phyloP scores from a whole-genome alignment of 345 rosid genomes.

The Brassica cretica region DNA sequence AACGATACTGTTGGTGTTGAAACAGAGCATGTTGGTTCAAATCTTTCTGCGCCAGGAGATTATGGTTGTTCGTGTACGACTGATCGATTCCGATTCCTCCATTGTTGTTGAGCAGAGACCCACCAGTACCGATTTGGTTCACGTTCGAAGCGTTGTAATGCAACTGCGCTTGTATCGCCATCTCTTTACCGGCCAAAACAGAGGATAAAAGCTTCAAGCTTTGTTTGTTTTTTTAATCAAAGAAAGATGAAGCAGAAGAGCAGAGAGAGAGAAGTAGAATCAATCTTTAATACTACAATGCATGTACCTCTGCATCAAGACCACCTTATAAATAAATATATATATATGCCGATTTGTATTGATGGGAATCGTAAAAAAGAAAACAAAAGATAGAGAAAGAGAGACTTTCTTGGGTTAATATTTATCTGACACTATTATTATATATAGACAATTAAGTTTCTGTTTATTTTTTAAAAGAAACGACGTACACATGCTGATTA shows the following conservation, averaged over 20 bases:
- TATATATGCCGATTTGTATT: slow-evolving; percentile 28
- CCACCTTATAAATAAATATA: slow-evolving; percentile 11
- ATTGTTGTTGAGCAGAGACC: slow-evolving; percentile 46
- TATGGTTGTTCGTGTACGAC: slow-evolving; percentile 2
- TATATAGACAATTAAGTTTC: slow-evolving; percentile 10
- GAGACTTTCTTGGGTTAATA: slow-evolving; percentile 36
- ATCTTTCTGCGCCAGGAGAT: slow-evolving; percentile 38
- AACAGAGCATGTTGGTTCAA: slow-evolving; percentile 42
- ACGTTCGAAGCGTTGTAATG: slow-evolving; percentile 36
- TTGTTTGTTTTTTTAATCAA: not conserved
- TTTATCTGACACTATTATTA: slow-evolving; percentile 22
- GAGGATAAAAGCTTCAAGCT: slow-evolving; percentile 13
- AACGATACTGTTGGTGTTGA: slow-evolving; percentile 18
- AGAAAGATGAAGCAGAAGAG: not conserved
- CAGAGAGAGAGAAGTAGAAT: slow-evolving; percentile 7
- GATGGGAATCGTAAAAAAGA: slow-evolving; percentile 26
- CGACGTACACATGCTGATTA: slow-evolving; percentile 89
- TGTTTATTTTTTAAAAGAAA: slow-evolving; percentile 34
- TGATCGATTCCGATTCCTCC: slow-evolving; percentile 42
- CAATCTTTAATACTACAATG: slow-evolving; percentile 30
- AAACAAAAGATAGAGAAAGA: slow-evolving; percentile 29
- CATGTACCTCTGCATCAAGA: slow-evolving; percentile 31
- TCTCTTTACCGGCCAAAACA: slow-evolving; percentile 22
- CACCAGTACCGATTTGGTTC: slow-evolving; percentile 40
- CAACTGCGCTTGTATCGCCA: slow-evolving; percentile 80